Evolutionary conservation across 352 stramenopile species (phyloP).

Genomic region (Pythium chondricola): DNA sequence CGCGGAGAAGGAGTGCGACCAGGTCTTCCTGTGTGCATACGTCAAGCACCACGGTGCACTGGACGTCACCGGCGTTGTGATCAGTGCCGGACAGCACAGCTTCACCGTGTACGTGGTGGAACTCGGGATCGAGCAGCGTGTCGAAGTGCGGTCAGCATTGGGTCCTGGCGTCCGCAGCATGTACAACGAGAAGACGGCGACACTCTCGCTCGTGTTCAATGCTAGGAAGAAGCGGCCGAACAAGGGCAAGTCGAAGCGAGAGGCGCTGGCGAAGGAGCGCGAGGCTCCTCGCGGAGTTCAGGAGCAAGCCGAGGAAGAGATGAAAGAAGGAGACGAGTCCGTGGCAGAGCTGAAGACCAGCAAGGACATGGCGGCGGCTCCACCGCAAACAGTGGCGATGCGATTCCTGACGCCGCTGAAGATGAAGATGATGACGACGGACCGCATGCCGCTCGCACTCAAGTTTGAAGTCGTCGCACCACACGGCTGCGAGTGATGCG

Average conservation of each 20-base stretch:
- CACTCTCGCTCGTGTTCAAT: slow-evolving; percentile 35
- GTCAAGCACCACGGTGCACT: slow-evolving; percentile 54
- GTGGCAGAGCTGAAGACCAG: slow-evolving; percentile 4
- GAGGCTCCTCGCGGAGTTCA: no score
- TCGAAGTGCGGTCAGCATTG: slow-evolving; percentile 47
- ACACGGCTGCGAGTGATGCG: no score
- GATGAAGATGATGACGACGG: slow-evolving; percentile 57
- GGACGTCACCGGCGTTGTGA: slow-evolving; percentile 59
- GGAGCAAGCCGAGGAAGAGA: slow-evolving; percentile 4
- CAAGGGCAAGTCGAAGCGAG: slow-evolving; percentile 9
- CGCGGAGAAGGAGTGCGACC: slow-evolving; percentile 69
- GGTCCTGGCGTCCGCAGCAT: slow-evolving; percentile 27
- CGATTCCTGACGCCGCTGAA: slow-evolving; percentile 60
- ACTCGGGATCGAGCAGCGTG: slow-evolving; percentile 61
- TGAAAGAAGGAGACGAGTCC: slow-evolving; percentile 1
- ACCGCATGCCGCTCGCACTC: slow-evolving; percentile 56
- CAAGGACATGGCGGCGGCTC: neutral
- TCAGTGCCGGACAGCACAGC: slow-evolving; percentile 65
- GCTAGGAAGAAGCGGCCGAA: slow-evolving; percentile 12
- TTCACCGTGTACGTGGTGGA: slow-evolving; percentile 76
- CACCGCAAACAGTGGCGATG: slow-evolving; percentile 25
- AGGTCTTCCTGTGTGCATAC: slow-evolving; percentile 78
- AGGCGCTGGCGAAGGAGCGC: neutral
- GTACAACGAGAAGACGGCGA: slow-evolving; percentile 46
- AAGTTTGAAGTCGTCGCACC: slow-evolving; percentile 40